phyloP scores from a whole-genome alignment of 208 protist species.

The Trypanosomatidae sp. region DNA sequence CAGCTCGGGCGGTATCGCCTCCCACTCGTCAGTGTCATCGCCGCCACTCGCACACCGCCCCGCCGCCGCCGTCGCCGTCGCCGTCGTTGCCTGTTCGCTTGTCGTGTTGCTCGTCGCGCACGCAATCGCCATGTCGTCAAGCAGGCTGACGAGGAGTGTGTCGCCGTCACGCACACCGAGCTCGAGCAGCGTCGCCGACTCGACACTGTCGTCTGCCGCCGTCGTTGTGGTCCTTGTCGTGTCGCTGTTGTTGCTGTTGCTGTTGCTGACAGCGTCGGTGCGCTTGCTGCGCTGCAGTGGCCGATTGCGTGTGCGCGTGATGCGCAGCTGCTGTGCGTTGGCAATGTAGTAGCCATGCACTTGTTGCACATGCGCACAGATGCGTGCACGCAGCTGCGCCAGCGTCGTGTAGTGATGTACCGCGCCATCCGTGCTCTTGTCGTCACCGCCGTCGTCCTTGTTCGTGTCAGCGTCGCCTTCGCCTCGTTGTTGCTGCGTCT shows the following conservation, averaged over 20 bases:
- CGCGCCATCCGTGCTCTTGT: background rate
- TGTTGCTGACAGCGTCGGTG: background rate
- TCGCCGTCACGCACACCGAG: conserved; percentile 55
- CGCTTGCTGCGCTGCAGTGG: conserved; percentile 17
- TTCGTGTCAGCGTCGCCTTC: background rate
- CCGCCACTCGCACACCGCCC: too few species aligned
- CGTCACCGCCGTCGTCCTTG: background rate
- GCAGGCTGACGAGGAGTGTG: conserved; percentile 38
- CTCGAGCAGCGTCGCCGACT: conserved; percentile 43
- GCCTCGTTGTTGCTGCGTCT: background rate
- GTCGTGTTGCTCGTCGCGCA: conserved; percentile 7
- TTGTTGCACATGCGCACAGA: conserved; percentile 28
- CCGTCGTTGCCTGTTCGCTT: conserved; percentile 17
- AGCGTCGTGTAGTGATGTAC: conserved; percentile 52
- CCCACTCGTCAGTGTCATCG: too few species aligned
- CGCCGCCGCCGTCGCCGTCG: too few species aligned
- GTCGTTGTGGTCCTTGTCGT: background rate
- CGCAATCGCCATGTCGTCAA: conserved; percentile 17
- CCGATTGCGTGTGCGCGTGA: conserved; percentile 36
- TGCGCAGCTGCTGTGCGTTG: conserved; percentile 21
- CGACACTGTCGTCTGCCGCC: conserved; percentile 3
- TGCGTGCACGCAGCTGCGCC: conserved; percentile 21
- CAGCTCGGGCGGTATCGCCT: too few species aligned
- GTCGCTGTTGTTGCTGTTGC: background rate
- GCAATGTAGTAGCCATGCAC: conserved; percentile 38